These are phyloP conservation scores for Osmozyma mogii DNA, from an alignment of 805 yeast genomes.

Conservation along the genomic window DNA sequence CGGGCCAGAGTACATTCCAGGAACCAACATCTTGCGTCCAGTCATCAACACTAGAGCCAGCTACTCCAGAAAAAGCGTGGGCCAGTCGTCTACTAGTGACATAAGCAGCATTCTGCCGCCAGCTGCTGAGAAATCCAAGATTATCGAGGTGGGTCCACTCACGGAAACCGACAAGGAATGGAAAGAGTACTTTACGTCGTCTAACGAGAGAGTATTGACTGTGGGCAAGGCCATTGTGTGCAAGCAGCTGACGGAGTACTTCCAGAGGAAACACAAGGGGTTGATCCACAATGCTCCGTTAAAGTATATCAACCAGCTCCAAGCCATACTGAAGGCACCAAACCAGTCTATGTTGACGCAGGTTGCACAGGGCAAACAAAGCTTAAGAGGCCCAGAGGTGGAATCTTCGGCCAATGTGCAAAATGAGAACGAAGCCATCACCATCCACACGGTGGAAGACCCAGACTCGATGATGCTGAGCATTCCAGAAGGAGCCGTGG, in stretches of 20 bases:
- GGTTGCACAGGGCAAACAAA: slow-evolving; percentile 26
- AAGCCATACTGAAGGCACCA: slow-evolving; percentile 11
- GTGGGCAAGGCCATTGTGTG: slow-evolving; percentile 24
- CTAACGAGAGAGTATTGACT: not conserved
- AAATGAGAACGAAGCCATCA: slow-evolving; percentile 10
- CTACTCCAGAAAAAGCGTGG: not conserved
- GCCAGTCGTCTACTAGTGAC: too few species aligned
- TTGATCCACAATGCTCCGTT: slow-evolving; percentile 52
- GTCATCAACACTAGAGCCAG: not conserved
- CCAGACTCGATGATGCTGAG: slow-evolving; percentile 1
- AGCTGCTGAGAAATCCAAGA: not conserved
- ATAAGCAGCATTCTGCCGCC: too few species aligned
- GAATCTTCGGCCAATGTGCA: slow-evolving; percentile 8
- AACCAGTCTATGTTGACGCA: slow-evolving; percentile 26
- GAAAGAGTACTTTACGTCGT: not conserved
- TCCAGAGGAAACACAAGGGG: slow-evolving; percentile 54
- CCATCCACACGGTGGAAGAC: slow-evolving; percentile 4
- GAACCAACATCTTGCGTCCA: not conserved
- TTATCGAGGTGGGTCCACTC: not conserved
- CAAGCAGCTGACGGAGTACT: slow-evolving; percentile 35
- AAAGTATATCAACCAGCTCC: slow-evolving; percentile 25
- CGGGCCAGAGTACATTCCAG: slow-evolving; percentile 1
- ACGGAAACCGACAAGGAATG: not conserved
- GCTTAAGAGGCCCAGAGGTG: slow-evolving; percentile 11
- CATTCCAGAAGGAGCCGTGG: slow-evolving; percentile 3